Conservation (phyloP, 2,329 filamentous ascomycete genomes). For the Trematosphaeria pertusa region DNA sequence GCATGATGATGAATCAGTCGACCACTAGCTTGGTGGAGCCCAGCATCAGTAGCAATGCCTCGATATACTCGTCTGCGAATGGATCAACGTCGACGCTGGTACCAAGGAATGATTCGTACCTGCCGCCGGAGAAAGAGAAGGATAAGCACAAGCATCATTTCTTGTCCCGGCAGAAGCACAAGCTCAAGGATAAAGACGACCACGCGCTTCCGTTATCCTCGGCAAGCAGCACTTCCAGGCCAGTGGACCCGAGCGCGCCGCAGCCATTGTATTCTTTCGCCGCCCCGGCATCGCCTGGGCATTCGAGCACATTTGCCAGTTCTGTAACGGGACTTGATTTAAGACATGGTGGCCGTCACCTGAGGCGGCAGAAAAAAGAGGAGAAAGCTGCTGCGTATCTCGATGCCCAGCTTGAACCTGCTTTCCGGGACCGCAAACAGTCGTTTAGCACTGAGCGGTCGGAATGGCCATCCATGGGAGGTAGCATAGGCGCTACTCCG, state of each 20-base stretch:
- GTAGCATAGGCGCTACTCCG: slow-evolving; percentile 32
- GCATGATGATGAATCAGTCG: slow-evolving; percentile 68
- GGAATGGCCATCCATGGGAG: slow-evolving; percentile 43
- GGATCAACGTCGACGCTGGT: slow-evolving; percentile 79
- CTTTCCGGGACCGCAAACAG: slow-evolving; percentile 44
- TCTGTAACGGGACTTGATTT: slow-evolving; percentile 82
- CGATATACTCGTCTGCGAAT: slow-evolving; percentile 77
- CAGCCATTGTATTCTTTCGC: slow-evolving; percentile 82
- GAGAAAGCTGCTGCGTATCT: slow-evolving; percentile 55
- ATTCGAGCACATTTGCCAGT: slow-evolving; percentile 75
- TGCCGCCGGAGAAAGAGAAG: slow-evolving; percentile 66
- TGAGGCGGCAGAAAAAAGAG: slow-evolving; percentile 75
- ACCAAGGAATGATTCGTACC: slow-evolving; percentile 55
- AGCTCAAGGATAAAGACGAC: slow-evolving; percentile 75
- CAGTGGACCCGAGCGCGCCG: slow-evolving; percentile 76
- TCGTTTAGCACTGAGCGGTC: slow-evolving; percentile 48
- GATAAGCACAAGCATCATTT: slow-evolving; percentile 80
- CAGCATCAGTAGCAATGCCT: slow-evolving; percentile 60
- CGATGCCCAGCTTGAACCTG: slow-evolving; percentile 40
- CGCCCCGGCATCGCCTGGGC: slow-evolving; percentile 73
- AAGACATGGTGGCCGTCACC: slow-evolving; percentile 75
- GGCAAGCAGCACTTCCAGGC: slow-evolving; percentile 76
- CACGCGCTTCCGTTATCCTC: slow-evolving; percentile 74
- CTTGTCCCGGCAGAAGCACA: slow-evolving; percentile 78
- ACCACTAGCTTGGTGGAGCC: slow-evolving; percentile 73